phyloP scores from a whole-genome alignment of 169 alveolate species.

The Cardiosporidium cionae region DNA sequence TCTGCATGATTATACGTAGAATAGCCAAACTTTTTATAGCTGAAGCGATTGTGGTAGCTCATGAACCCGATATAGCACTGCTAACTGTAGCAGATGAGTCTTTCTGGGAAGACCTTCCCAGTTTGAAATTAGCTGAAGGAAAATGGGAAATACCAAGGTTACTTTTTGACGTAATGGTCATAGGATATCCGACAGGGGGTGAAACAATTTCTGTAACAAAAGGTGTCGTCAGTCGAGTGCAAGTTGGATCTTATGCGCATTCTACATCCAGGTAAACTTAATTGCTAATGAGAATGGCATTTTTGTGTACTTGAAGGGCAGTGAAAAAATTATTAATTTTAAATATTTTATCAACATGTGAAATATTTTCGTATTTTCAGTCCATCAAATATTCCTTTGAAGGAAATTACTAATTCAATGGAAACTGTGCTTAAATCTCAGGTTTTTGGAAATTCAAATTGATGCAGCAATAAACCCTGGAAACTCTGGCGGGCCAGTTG shows the following conservation, averaged over 20 bases:
- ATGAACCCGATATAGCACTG: constrained; percentile 72
- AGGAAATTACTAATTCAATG: neutral
- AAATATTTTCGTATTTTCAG: too few relatives aligned
- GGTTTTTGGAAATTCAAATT: constrained; percentile 67
- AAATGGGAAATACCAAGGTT: constrained; percentile 53
- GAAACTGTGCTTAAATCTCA: neutral
- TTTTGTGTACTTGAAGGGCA: too few relatives aligned
- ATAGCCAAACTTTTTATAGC: constrained; percentile 51
- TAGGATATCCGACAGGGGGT: constrained; percentile 82
- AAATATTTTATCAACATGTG: too few relatives aligned
- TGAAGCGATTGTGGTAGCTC: constrained; percentile 52
- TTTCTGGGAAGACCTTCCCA: constrained; percentile 54
- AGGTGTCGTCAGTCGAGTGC: constrained; percentile 75
- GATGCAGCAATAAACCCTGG: constrained; percentile 84
- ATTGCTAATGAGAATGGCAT: too few relatives aligned
- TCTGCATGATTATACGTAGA: constrained; percentile 3
- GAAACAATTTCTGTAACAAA: constrained; percentile 72
- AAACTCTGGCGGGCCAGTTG: constrained; percentile 77
- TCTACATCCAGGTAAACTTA: constrained; percentile 29
- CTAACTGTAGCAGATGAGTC: constrained; percentile 52
- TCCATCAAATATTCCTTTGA: neutral
- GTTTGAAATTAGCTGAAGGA: constrained; percentile 55
- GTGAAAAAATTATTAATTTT: too few relatives aligned
- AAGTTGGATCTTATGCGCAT: constrained; percentile 53
- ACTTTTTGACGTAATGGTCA: constrained; percentile 64